Conservation (phyloP, 2,329 filamentous ascomycete species). For the Phialocephala subalpina region DNA sequence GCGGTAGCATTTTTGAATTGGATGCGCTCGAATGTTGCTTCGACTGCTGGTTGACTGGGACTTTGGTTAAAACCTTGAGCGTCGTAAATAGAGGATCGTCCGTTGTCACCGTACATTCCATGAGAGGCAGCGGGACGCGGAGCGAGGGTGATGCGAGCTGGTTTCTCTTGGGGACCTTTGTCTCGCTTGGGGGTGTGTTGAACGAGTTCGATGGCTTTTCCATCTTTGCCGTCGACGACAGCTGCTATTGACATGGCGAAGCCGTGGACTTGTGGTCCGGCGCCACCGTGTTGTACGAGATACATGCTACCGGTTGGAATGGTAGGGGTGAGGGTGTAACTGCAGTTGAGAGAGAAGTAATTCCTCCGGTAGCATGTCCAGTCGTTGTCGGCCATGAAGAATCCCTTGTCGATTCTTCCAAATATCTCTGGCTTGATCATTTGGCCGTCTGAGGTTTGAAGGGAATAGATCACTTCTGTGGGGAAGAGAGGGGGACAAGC, state of each 20-base stretch:
- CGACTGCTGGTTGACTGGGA: constrained; percentile 39
- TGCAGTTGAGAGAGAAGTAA: constrained; percentile 74
- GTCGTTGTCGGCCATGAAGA: constrained; percentile 70
- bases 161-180: constrained; percentile 72
- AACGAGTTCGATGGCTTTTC: constrained; percentile 75
- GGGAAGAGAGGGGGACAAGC: constrained; percentile 46
- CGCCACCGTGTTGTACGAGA: constrained; percentile 37
- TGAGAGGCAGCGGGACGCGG: constrained; percentile 41
- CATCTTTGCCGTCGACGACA: constrained; percentile 67
- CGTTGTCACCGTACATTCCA: constrained; percentile 33
- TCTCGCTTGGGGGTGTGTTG: constrained; percentile 79
- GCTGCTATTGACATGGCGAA: constrained; percentile 74
- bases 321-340: constrained; percentile 63
- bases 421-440: constrained; percentile 67
- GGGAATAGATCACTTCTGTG: constrained; percentile 52
- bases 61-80: constrained; percentile 33
- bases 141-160: constrained; percentile 53
- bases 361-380: constrained; percentile 81
- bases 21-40: constrained; percentile 70
- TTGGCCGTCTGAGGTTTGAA: constrained; percentile 57
- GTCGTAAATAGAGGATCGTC: constrained; percentile 33
- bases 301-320: constrained; percentile 51
- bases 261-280: constrained; percentile 54
- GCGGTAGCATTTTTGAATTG: constrained; percentile 80
- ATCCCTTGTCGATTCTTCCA: constrained; percentile 75